Percentiles rank a stretch among this genome's conserved stretches.
Conservation (phyloP, 805 yeast species). For the Ogataea zsoltii region DNA sequence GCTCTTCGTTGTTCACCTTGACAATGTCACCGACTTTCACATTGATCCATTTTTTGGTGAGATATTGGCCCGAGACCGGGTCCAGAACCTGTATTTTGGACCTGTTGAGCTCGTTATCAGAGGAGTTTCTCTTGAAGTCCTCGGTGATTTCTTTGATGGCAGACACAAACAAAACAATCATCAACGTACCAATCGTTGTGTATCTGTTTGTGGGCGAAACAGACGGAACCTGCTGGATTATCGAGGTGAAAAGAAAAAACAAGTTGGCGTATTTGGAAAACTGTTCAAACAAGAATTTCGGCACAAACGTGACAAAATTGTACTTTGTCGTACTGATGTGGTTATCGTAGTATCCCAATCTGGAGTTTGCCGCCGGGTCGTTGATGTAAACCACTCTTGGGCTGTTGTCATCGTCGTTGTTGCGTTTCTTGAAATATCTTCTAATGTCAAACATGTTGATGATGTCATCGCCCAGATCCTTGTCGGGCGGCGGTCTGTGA, state of each 20-base stretch:
- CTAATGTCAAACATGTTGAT: slow-evolving; percentile 32
- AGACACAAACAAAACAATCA: slow-evolving; percentile 83
- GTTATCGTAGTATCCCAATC: slow-evolving; percentile 68
- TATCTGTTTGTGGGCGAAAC: slow-evolving; percentile 96
- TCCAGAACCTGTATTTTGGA: slow-evolving; percentile 71
- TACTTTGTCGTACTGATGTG: slow-evolving; percentile 95
- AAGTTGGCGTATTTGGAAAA: slow-evolving; percentile 95
- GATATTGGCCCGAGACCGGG: slow-evolving; percentile 59
- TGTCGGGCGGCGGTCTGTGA: slow-evolving; percentile 27
- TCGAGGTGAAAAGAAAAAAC: slow-evolving; percentile 88
- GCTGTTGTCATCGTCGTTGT: slow-evolving; percentile 33
- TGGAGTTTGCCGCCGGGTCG: slow-evolving; percentile 54
- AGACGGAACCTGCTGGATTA: slow-evolving; percentile 94
- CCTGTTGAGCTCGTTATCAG: slow-evolving; percentile 82
- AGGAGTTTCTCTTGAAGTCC: slow-evolving; percentile 82
- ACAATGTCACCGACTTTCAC: slow-evolving; percentile 91
- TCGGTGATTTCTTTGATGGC: slow-evolving; percentile 91
- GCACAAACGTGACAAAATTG: slow-evolving; percentile 88
- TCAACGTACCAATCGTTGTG: slow-evolving; percentile 90
- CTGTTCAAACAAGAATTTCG: slow-evolving; percentile 94
- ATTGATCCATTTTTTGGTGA: slow-evolving; percentile 75
- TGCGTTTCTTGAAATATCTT: slow-evolving; percentile 24
- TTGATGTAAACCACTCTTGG: slow-evolving; percentile 72
- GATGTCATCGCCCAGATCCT: slow-evolving; percentile 20
- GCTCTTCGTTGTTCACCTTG: slow-evolving; percentile 79